Conservation (phyloP, 257 asterid species). For the Solanum raphanifolium region DNA sequence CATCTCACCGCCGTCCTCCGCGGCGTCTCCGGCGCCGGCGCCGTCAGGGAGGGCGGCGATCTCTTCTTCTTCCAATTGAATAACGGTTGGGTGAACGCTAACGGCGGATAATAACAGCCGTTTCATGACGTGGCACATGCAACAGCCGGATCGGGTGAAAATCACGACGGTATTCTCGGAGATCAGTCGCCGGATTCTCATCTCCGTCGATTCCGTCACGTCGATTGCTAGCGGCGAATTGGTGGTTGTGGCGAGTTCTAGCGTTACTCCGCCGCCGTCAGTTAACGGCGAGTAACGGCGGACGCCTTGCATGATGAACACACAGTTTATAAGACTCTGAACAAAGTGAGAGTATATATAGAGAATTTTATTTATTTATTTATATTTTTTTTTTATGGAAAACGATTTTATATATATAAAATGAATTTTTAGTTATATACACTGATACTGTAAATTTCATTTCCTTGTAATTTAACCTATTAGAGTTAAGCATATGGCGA, state of each 20-base stretch:
- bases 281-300: constrained; percentile 4
- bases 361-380: not conserved
- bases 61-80: constrained; percentile 69
- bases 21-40: not conserved
- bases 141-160: constrained; percentile 55
- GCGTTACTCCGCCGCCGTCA: constrained; percentile 39
- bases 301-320: not conserved
- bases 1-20: not conserved
- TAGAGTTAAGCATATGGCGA: not conserved
- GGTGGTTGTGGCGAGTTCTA: constrained; percentile 35
- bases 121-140: constrained; percentile 76
- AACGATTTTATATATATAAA: not conserved
- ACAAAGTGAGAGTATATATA: not conserved
- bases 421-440: not conserved
- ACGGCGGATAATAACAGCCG: constrained; percentile 34
- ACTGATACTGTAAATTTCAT: not conserved
- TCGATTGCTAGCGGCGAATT: constrained; percentile 21
- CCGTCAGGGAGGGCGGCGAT: constrained; percentile 28
- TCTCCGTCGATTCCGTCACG: constrained; percentile 34
- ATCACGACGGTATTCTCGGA: constrained; percentile 54
- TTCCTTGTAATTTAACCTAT: not conserved
- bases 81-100: constrained; percentile 54
- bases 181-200: constrained; percentile 41
- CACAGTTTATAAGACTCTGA: not conserved
- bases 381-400: not conserved